phyloP scores from a whole-genome alignment of 768 basidiomycete genomes.

The Trametes cinnabarina region DNA sequence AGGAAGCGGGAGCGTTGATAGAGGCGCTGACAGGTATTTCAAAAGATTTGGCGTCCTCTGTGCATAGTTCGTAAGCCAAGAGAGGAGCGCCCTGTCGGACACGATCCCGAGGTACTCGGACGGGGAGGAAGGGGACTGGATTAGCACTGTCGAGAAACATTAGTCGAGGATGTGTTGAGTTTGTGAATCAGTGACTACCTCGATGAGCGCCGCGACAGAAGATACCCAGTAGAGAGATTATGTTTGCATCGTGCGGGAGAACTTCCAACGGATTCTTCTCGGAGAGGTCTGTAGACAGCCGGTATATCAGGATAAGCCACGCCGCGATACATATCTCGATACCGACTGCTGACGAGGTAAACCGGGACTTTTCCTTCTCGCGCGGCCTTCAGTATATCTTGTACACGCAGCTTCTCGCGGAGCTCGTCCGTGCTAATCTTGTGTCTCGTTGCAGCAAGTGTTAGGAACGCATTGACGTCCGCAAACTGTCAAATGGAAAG shows the following conservation, averaged over 20 bases:
- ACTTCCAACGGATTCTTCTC: slow-evolving; percentile 78
- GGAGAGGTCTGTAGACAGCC: slow-evolving; percentile 59
- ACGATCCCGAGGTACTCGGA: slow-evolving; percentile 64
- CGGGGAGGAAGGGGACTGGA: slow-evolving; percentile 46
- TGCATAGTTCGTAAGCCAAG: slow-evolving; percentile 63
- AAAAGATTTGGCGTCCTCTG: slow-evolving; percentile 45
- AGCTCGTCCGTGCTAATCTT: slow-evolving; percentile 62
- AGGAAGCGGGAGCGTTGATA: slow-evolving; percentile 56
- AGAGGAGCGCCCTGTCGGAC: slow-evolving; percentile 68
- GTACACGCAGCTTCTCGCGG: slow-evolving; percentile 54
- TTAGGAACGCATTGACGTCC: slow-evolving; percentile 86
- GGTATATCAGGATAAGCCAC: slow-evolving; percentile 2
- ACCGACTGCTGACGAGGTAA: slow-evolving; percentile 73
- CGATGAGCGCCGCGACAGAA: slow-evolving; percentile 75
- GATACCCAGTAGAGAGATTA: slow-evolving; percentile 59
- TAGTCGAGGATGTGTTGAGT: not conserved
- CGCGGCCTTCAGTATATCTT: slow-evolving; percentile 72
- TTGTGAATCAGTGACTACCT: slow-evolving; percentile 42
- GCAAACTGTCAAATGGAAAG: slow-evolving; percentile 51
- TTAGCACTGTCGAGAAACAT: slow-evolving; percentile 43
- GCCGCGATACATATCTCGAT: not conserved
- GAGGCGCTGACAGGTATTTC: slow-evolving; percentile 51
- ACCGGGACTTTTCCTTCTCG: slow-evolving; percentile 72
- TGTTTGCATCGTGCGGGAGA: slow-evolving; percentile 59
- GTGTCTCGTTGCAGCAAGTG: slow-evolving; percentile 77